Conservation (phyloP, 2,329 filamentous ascomycete species). For the Fusarium duplospermum region DNA sequence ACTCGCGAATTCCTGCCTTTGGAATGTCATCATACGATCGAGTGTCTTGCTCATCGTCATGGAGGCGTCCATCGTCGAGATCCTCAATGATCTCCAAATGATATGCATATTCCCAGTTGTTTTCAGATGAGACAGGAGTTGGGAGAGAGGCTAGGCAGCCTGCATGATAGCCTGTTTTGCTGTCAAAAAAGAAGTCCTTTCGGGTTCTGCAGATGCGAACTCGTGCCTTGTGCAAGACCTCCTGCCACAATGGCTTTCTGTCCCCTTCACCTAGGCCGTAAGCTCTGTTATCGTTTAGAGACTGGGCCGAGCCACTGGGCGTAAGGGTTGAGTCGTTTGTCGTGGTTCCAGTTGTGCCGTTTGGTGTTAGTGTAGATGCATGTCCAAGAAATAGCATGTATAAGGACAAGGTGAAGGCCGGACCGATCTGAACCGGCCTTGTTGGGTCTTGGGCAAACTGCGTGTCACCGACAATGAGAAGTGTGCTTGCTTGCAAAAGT, state of each 20-base stretch:
- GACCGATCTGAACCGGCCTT: slow-evolving; percentile 82
- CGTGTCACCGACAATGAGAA: slow-evolving; percentile 87
- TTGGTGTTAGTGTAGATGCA: slow-evolving; percentile 52
- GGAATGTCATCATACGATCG: slow-evolving; percentile 55
- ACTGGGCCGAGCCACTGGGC: neutral
- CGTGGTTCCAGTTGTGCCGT: slow-evolving; percentile 2
- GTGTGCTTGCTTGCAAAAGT: slow-evolving; percentile 90
- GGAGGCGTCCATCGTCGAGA: slow-evolving; percentile 68
- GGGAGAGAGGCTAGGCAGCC: neutral
- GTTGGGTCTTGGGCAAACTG: slow-evolving; percentile 77
- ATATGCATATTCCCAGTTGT: slow-evolving; percentile 72
- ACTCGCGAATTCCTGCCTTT: slow-evolving; percentile 62
- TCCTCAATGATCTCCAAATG: slow-evolving; percentile 87
- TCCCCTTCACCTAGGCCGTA: slow-evolving; percentile 53
- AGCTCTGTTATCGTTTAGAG: neutral
- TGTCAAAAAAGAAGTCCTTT: slow-evolving; percentile 47
- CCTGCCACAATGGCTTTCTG: slow-evolving; percentile 86
- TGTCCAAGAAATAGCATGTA: slow-evolving; percentile 97
- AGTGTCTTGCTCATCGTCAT: slow-evolving; percentile 54
- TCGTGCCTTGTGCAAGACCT: slow-evolving; percentile 92
- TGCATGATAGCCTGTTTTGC: slow-evolving; percentile 28
- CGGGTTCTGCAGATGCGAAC: slow-evolving; percentile 81
- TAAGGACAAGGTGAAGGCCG: slow-evolving; percentile 85
- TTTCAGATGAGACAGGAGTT: neutral
- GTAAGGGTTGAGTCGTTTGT: neutral